phyloP scores from a whole-genome alignment of 2,329 filamentous ascomycete species.

The Alternaria solani region DNA sequence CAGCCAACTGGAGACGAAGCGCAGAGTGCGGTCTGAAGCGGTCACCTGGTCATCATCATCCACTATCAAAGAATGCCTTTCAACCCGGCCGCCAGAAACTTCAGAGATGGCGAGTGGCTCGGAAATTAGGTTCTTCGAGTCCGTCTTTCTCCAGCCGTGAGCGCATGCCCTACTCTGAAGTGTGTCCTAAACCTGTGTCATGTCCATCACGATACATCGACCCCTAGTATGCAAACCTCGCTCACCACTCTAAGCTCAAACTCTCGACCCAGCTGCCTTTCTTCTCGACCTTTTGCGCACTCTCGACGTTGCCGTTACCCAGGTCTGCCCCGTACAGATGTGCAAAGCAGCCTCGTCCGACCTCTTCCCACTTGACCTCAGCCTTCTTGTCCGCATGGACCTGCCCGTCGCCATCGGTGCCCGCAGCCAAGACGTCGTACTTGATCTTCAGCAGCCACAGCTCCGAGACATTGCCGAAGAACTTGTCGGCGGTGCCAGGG shows the following conservation, averaged over 20 bases:
- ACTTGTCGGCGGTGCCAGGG: constrained; percentile 44
- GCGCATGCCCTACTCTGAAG: background rate
- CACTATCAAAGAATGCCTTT: no score
- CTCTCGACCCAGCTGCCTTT: constrained; percentile 59
- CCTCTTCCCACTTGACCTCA: constrained; percentile 63
- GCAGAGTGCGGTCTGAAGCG: background rate
- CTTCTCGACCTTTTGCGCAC: constrained; percentile 57
- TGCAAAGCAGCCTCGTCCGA: constrained; percentile 60
- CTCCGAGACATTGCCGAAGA: constrained; percentile 43
- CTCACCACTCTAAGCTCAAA: constrained; percentile 46
- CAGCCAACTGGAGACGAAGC: background rate
- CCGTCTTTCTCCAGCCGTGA: background rate
- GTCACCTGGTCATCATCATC: background rate
- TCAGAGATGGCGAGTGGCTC: background rate
- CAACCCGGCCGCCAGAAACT: no score
- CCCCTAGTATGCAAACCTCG: background rate
- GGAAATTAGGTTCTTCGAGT: background rate
- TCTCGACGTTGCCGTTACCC: constrained; percentile 61
- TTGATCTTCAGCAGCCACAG: constrained; percentile 65
- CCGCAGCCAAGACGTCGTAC: constrained; percentile 53
- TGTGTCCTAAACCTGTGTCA: background rate
- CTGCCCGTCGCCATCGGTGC: constrained; percentile 38
- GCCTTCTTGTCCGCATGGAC: constrained; percentile 32
- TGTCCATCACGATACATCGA: background rate
- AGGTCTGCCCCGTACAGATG: constrained; percentile 67